Evolutionary conservation across 352 stramenopile genomes (phyloP), one percentile per base, ranked within the genome.

Genomic region (Globisporangium uncinulatum): DNA sequence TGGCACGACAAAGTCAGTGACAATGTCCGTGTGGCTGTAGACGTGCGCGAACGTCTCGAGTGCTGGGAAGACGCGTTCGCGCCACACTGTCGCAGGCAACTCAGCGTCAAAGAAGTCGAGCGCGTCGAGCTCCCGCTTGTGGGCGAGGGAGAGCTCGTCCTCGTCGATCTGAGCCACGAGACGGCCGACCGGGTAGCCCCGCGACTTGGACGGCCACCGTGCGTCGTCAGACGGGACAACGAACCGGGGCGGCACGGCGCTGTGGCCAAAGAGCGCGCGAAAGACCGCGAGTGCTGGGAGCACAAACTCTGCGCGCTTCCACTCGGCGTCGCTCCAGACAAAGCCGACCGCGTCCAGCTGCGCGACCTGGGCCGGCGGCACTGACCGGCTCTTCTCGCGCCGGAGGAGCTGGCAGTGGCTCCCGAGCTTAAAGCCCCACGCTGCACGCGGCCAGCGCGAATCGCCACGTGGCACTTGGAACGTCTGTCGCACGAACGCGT

Each of bases 351-450:
- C 61, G 42, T 86, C 64, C 39, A 93, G 71, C 14, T 59, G 47
- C 10, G 61, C 31, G 14, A 74, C 51, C 45, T 82, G 71, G 29
- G 65, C 55, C 0, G 39, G 20, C 24, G 69, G 48, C 21, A 86
- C 55, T 42, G 56, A 47, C 19, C 77, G 61, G 37, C 71, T 56
- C 41, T 74, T 95, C 55, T 87, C 70, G 11, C 67, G 67, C 44
- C 92, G 88, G 59, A 98, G 79, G 13, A 94, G 57, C 67, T 97
- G 92, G n/a, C 95, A 94, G 46, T 92, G 73, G 32, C 80, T 86
- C 36, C 94, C 94, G 20, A 98, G 70, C 41, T 92, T 86, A 37
- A 98, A 74, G 15, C 87, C 90, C 86, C 89, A 95, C 10, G 87
- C 78, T 7, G 87, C 74, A 31, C 88, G 69, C 52, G 92, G 89